phyloP scores from a whole-genome alignment of 495 filamentous ascomycete genomes.

The Penicillium cinerascens region DNA sequence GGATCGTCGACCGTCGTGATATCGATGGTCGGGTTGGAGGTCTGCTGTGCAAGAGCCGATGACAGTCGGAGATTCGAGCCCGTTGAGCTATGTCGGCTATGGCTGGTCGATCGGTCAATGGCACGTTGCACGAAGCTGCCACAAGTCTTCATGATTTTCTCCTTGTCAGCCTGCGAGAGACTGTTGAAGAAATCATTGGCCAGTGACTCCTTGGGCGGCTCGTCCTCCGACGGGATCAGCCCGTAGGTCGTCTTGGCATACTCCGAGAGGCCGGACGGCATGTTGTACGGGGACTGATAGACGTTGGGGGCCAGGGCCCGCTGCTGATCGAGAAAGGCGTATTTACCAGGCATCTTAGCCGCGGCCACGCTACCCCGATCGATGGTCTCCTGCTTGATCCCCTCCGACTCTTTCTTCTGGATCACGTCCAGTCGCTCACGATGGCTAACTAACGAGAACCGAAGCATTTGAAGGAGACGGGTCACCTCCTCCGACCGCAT shows the following conservation, averaged over 20 bases:
- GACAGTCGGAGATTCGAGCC: slow-evolving; percentile 43
- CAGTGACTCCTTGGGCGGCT: slow-evolving; percentile 40
- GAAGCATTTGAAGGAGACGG: slow-evolving; percentile 45
- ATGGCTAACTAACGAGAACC: slow-evolving; percentile 46
- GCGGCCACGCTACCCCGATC: slow-evolving; percentile 32
- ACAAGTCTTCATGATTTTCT: slow-evolving; percentile 47
- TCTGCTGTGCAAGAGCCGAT: slow-evolving; percentile 44
- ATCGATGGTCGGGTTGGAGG: slow-evolving; percentile 46
- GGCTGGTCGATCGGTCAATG: slow-evolving; percentile 39
- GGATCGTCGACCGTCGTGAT: slow-evolving; percentile 46
- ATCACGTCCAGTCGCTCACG: slow-evolving; percentile 46
- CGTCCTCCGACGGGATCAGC: slow-evolving; percentile 34
- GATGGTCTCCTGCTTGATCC: slow-evolving; percentile 34
- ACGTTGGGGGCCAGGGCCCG: slow-evolving; percentile 40
- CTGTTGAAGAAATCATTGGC: slow-evolving; percentile 46
- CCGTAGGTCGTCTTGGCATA: slow-evolving; percentile 43
- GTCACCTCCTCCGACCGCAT: slow-evolving; percentile 49
- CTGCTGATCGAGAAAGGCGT: slow-evolving; percentile 45
- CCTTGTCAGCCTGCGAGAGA: slow-evolving; percentile 38
- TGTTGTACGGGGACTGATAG: slow-evolving; percentile 49
- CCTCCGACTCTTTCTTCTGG: slow-evolving; percentile 44
- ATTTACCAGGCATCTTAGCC: slow-evolving; percentile 40
- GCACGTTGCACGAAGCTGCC: slow-evolving; percentile 47
- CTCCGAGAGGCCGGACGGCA: slow-evolving; percentile 45
- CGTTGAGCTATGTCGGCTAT: slow-evolving; percentile 42